Percentiles rank a stretch among this genome's conserved stretches.
Evolutionary conservation across 768 basidiomycete species (phyloP).

Genomic region (Dentipellis fragilis): DNA sequence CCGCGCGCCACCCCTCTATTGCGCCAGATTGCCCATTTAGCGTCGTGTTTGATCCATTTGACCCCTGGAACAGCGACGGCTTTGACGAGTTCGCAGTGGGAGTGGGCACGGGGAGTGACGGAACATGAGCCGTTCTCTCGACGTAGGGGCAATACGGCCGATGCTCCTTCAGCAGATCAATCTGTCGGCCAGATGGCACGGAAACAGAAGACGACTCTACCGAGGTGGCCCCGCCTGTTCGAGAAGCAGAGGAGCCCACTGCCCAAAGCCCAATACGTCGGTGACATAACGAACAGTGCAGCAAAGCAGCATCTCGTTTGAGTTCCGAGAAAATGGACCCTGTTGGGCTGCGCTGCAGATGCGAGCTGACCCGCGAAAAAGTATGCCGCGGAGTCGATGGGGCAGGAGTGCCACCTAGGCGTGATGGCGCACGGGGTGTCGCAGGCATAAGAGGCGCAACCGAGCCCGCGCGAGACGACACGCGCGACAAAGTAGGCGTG

Average conservation of each 20-base stretch:
- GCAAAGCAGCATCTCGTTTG: conserved; percentile 15
- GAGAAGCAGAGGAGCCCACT: conserved; percentile 5
- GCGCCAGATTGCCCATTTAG: conserved; percentile 22
- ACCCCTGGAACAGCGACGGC: conserved; percentile 14
- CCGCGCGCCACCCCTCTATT: conserved; percentile 75
- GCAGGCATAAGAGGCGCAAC: conserved; percentile 19
- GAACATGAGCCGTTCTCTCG: conserved; percentile 55
- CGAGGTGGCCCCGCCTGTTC: conserved; percentile 4
- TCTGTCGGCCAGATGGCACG: conserved; percentile 30
- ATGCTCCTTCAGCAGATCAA: conserved; percentile 75
- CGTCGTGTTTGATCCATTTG: conserved; percentile 23
- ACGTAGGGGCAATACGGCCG: conserved; percentile 83
- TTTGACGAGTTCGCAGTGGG: conserved; percentile 9
- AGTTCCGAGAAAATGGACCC: conserved; percentile 11
- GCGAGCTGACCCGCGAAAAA: conserved; percentile 3
- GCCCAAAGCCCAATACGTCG: conserved; percentile 13
- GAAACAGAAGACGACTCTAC: conserved; percentile 12
- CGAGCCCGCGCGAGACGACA: conserved; percentile 19
- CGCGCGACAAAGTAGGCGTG: conserved; percentile 9
- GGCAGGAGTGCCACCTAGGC: conserved; percentile 2
- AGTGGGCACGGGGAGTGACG: conserved; percentile 34
- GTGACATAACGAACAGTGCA: conserved; percentile 12
- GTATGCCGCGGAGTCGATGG: conserved; percentile 9
- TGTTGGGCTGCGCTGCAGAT: conserved; percentile 6
- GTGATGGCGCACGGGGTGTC: conserved; percentile 8